Conservation (phyloP, 2,329 filamentous ascomycete genomes). For the Chrysoporthe puriensis region DNA sequence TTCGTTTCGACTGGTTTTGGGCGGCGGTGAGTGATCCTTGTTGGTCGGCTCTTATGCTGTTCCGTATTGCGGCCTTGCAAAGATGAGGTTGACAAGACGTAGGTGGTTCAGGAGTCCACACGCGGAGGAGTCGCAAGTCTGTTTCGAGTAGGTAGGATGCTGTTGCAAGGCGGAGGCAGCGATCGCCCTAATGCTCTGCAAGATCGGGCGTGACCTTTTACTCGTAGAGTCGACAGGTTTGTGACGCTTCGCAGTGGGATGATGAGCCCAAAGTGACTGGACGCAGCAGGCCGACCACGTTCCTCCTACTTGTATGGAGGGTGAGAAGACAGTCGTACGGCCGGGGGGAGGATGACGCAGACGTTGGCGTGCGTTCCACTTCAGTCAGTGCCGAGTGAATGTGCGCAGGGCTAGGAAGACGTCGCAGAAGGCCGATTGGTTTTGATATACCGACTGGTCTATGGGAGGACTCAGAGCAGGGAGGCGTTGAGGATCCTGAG, state of each 20-base stretch:
- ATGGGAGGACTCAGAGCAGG: background rate
- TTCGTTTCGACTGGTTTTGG: slow-evolving; percentile 27
- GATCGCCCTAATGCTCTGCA: slow-evolving; percentile 2
- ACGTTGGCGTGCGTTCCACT: background rate
- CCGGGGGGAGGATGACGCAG: background rate
- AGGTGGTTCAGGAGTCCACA: slow-evolving; percentile 5
- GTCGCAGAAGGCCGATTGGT: background rate
- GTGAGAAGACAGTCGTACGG: background rate
- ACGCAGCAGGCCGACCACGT: background rate
- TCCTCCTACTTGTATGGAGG: background rate
- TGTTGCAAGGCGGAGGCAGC: background rate
- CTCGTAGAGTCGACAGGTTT: slow-evolving; percentile 3
- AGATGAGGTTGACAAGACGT: background rate
- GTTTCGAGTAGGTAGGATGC: background rate
- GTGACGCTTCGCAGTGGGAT: background rate
- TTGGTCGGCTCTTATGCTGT: slow-evolving; percentile 12
- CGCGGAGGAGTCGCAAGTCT: slow-evolving; percentile 4
- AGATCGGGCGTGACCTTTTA: slow-evolving; percentile 3
- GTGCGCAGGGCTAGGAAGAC: background rate
- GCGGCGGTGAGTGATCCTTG: slow-evolving; percentile 5
- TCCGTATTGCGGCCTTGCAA: slow-evolving; percentile 6
- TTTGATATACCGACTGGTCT: slow-evolving; percentile 1
- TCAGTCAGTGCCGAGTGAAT: background rate
- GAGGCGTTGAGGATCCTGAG: background rate
- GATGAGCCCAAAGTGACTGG: slow-evolving; percentile 3